Evolutionary conservation across 106 monocot species (phyloP).

Genomic region (Dioscorea dumetorum): DNA sequence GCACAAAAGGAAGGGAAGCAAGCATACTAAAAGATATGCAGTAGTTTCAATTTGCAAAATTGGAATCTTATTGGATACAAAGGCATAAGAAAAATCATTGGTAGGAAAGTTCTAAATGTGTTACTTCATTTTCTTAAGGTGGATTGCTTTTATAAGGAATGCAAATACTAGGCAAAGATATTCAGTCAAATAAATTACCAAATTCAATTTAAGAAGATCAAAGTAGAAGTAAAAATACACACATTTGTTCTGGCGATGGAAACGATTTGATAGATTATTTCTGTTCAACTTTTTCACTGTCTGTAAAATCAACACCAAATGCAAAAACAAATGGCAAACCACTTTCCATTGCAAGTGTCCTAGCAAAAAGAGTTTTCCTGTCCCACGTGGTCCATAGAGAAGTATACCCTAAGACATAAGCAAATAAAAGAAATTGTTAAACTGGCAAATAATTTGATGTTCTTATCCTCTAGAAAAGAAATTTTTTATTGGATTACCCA

Average conservation of each 20-base stretch:
- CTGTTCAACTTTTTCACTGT: conserved; percentile 91
- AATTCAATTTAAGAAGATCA: no score
- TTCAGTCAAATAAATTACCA: no score
- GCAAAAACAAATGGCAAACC: conserved; percentile 91
- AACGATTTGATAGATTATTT: conserved; percentile 77
- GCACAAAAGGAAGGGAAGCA: no score
- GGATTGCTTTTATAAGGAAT: no score
- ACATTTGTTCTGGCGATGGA: conserved; percentile 86
- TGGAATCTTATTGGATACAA: no score
- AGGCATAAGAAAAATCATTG: no score
- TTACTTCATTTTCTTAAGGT: no score
- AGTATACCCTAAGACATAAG: conserved; percentile 50
- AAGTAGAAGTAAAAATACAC: conserved; percentile 8
- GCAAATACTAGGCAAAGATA: no score
- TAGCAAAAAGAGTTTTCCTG: conserved; percentile 92
- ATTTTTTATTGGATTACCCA: conserved; percentile 35
- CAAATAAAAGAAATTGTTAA: neutral
- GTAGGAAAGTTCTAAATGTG: no score
- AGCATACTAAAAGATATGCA: no score
- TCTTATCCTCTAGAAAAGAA: neutral
- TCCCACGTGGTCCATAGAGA: conserved; percentile 85
- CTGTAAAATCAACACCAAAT: conserved; percentile 87
- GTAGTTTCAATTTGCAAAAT: no score
- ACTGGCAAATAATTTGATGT: neutral
- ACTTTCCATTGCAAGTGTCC: conserved; percentile 84